Base-by-base conservation (phyloP, 495 filamentous ascomycete species). In the Ascobolus immersus region DNA sequence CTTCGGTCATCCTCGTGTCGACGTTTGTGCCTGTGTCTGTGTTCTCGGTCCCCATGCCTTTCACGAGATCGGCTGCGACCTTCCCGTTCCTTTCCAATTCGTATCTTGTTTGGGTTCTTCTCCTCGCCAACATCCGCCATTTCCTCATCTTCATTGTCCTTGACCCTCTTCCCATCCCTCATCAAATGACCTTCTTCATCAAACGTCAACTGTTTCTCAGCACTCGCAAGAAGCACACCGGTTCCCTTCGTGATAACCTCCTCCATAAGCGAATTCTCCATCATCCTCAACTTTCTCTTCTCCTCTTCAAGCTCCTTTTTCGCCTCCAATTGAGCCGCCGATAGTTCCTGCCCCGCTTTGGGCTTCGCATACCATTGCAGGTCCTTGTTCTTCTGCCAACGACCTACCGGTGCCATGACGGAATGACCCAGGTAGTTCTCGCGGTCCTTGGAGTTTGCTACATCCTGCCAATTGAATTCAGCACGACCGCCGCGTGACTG, bases 371-470 rank as follows among this genome's bases (percentile, higher is more conserved):
- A 94, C 86, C 86, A 94, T 25, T 50, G 59, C 4, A 93, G 57
- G 43, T 96, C 84, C 36, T 65, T 66, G n/a, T 68, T 67, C 42
- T 86, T 76, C 43, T 91, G 81, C 86, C 89, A 96, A 32, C 86
- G 77, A 8, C 86, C 86, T 8, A 94, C 89, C 0, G 86, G 73
- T 45, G 86, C 86, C 69, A 89, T 96, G 33, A 96, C 49, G 15
- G 77, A 89, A 52, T 96, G 86, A 26, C 89, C 86, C 0, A 96
- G 72, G 52, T 96, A 96, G 53, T 96, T 93, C 50, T 96, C 84
- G 44, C 86, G 78, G 44, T 93, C 81, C 25, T 62, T 54, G 24
- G 79, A 82, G 32, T 62, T 65, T 44, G 82, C 73, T 48, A 96
- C 86, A 45, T 91, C 78, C 40, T 82, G 74, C 86, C 86, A 94